phyloP scores from a whole-genome alignment of 768 basidiomycete genomes.

The Suillus occidentalis region DNA sequence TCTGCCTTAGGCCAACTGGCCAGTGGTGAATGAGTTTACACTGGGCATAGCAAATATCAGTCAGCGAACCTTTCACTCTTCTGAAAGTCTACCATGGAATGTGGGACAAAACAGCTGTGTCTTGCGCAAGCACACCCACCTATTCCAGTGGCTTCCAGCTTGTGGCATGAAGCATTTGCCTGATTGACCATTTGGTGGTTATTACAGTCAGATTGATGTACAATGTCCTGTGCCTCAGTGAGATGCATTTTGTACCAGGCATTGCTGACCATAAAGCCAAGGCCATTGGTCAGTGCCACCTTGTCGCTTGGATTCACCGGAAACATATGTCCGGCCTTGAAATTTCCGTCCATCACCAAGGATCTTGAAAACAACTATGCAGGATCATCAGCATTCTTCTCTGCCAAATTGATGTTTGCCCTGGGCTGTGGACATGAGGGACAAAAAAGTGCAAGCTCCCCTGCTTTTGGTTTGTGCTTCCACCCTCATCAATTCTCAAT shows the following conservation, averaged over 20 bases:
- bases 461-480: not conserved
- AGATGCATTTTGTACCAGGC: too few species aligned
- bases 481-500: not conserved
- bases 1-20: not conserved
- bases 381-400: accelerated
- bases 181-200: too few species aligned
- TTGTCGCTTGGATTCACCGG: conserved; percentile 22
- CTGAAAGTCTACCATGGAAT: too few species aligned
- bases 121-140: too few species aligned
- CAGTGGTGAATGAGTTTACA: not conserved
- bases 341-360: conserved; percentile 14
- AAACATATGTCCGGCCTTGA: conserved; percentile 12
- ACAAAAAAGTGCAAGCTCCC: conserved; percentile 22
- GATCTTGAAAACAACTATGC: not conserved
- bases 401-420: not conserved
- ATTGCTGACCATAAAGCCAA: conserved; percentile 23
- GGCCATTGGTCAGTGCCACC: conserved; percentile 8
- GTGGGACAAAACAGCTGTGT: too few species aligned
- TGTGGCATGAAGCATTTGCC: too few species aligned
- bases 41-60: too few species aligned
- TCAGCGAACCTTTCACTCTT: not conserved
- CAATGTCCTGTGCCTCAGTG: too few species aligned
- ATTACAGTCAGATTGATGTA: too few species aligned
- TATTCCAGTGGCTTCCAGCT: too few species aligned
- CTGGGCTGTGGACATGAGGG: conserved; percentile 27